These are phyloP conservation scores for Echium plantagineum DNA, from an alignment of 257 asterid genomes.

Conservation along the genomic window DNA sequence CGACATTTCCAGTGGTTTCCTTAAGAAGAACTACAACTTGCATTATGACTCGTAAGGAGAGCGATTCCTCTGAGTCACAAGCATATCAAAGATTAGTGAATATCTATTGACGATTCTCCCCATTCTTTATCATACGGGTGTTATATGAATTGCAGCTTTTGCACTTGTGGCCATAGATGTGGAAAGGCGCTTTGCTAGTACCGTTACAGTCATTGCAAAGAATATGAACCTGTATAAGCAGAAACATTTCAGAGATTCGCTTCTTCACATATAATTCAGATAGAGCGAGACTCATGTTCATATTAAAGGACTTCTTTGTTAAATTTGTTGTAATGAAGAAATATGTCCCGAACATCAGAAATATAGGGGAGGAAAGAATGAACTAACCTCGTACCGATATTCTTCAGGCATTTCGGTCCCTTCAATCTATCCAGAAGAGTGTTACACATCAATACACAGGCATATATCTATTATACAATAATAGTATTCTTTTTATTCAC, in stretches of 20 bases:
- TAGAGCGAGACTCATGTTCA: neutral
- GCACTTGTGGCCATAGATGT: slow-evolving; percentile 85
- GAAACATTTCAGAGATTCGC: neutral
- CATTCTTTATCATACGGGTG: slow-evolving; percentile 46
- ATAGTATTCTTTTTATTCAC: neutral
- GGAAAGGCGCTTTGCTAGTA: slow-evolving; percentile 50
- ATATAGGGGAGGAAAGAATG: slow-evolving; percentile 3
- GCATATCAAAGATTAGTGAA: slow-evolving; percentile 5
- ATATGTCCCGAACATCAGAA: neutral
- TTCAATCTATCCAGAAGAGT: slow-evolving; percentile 41
- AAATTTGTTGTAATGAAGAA: neutral
- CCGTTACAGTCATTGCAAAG: slow-evolving; percentile 84
- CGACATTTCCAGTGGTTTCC: neutral
- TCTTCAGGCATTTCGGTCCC: slow-evolving; percentile 82
- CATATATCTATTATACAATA: neutral
- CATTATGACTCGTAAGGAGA: neutral
- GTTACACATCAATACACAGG: slow-evolving; percentile 9
- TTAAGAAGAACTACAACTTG: neutral
- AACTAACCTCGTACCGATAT: slow-evolving; percentile 67
- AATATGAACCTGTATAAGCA: slow-evolving; percentile 45
- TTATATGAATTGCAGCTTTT: slow-evolving; percentile 63
- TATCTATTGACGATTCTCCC: slow-evolving; percentile 27
- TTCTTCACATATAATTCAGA: neutral
- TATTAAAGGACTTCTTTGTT: neutral
- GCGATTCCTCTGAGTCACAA: neutral